Evolutionary conservation across 257 asterid genomes (phyloP).

Genomic region (Echium plantagineum): DNA sequence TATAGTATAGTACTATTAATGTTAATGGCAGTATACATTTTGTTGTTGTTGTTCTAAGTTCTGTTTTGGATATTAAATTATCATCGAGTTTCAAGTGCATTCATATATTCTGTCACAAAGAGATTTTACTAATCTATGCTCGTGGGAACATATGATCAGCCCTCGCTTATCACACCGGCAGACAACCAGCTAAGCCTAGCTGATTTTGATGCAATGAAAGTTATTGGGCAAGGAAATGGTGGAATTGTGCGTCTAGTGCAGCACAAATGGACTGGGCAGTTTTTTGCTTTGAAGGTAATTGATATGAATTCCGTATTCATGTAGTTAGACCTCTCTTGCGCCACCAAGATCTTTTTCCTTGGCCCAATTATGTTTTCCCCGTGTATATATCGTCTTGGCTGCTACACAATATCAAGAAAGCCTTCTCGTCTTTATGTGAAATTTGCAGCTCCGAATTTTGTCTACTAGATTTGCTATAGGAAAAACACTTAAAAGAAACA

Average conservation of each 20-base stretch:
- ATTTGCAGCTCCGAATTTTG: no score
- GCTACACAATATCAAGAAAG: no score
- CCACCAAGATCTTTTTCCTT: background rate
- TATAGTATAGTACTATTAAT: no score
- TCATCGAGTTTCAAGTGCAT: background rate
- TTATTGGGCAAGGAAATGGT: slow-evolving; percentile 92
- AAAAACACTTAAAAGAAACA: no score
- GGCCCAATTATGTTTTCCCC: background rate
- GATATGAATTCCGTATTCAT: background rate
- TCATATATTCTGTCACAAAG: background rate
- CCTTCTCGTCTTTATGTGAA: background rate
- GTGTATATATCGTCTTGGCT: background rate
- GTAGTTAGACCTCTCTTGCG: background rate
- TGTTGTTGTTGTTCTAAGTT: background rate
- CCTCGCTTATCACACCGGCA: slow-evolving; percentile 67
- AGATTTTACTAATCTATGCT: background rate
- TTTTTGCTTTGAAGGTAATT: slow-evolving; percentile 88
- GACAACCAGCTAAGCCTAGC: slow-evolving; percentile 94
- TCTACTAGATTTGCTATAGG: no score
- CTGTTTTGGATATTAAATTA: background rate
- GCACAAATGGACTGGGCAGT: slow-evolving; percentile 92
- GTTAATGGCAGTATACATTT: background rate
- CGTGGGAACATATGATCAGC: slow-evolving; percentile 28
- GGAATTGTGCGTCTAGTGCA: slow-evolving; percentile 93
- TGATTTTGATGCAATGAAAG: slow-evolving; percentile 86